A percentile compares a stretch with the other conserved stretches of the same genome.
Evolutionary conservation across 352 stramenopile species (phyloP).

Genomic region (Globisporangium recalcitrans): DNA sequence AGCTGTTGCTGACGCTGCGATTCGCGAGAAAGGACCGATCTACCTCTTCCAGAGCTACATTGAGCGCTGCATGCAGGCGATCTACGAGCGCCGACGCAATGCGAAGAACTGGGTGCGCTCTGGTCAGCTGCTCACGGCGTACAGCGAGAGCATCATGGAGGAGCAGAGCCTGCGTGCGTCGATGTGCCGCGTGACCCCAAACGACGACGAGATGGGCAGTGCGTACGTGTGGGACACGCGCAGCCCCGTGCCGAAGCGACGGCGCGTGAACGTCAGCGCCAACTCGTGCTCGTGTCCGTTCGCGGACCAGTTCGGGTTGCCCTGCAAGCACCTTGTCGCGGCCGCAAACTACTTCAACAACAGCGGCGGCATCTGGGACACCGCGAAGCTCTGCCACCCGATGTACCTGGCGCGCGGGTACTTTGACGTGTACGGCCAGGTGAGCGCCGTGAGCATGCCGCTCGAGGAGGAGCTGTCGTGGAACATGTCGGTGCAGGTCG

Average conservation of each 20-base stretch:
- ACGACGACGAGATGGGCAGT: slow-evolving; percentile 34
- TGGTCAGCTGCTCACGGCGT: slow-evolving; percentile 29
- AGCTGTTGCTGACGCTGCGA: slow-evolving; percentile 11
- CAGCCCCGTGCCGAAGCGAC: slow-evolving; percentile 29
- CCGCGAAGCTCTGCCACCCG: slow-evolving; percentile 26
- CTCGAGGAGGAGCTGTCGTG: slow-evolving; percentile 41
- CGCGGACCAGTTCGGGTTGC: slow-evolving; percentile 32
- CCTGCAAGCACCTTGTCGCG: slow-evolving; percentile 39
- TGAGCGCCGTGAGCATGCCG: slow-evolving; percentile 28
- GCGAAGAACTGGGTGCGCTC: slow-evolving; percentile 21
- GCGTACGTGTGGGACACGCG: slow-evolving; percentile 44
- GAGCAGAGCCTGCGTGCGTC: slow-evolving; percentile 26
- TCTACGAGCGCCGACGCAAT: slow-evolving; percentile 32
- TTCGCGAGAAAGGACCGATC: slow-evolving; percentile 26
- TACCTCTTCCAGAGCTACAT: slow-evolving; percentile 39
- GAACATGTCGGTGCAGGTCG: slow-evolving; percentile 34
- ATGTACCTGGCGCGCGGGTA: slow-evolving; percentile 34
- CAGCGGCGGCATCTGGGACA: slow-evolving; percentile 26
- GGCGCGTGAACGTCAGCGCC: slow-evolving; percentile 35
- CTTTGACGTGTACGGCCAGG: slow-evolving; percentile 24
- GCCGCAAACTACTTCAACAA: slow-evolving; percentile 36
- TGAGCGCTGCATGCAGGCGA: slow-evolving; percentile 32
- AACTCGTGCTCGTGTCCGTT: slow-evolving; percentile 37
- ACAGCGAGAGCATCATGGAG: slow-evolving; percentile 27
- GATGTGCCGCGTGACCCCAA: slow-evolving; percentile 35